Conservation (phyloP, 148 eudicot species). For the Simmondsia chinensis region DNA sequence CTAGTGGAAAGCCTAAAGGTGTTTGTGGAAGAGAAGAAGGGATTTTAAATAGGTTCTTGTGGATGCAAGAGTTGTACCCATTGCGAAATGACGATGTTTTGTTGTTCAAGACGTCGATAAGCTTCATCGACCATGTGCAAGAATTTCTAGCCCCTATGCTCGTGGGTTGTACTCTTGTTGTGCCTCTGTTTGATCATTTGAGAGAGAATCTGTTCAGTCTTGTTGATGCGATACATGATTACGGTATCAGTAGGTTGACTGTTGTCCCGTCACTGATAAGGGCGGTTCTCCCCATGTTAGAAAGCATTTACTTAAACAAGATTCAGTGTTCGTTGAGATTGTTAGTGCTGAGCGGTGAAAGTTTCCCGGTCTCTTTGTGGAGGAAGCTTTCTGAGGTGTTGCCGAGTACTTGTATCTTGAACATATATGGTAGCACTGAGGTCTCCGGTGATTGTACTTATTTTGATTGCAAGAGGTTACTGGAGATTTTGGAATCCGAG, state of each 20-base stretch:
- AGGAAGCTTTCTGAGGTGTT: constrained; percentile 38
- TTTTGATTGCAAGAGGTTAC: constrained; percentile 72
- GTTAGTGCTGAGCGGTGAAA: constrained; percentile 84
- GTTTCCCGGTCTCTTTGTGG: constrained; percentile 54
- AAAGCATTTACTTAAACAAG: constrained; percentile 18
- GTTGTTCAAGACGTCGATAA: constrained; percentile 71
- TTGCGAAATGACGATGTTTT: constrained; percentile 41
- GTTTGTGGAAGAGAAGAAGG: constrained; percentile 88
- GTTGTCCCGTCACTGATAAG: constrained; percentile 84
- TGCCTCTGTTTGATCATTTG: constrained; percentile 55
- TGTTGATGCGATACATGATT: constrained; percentile 54
- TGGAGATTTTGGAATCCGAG: constrained; percentile 42
- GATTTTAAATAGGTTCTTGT: constrained; percentile 64
- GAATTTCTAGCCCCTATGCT: constrained; percentile 80
- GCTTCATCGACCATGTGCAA: constrained; percentile 92
- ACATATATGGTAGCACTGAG: constrained; percentile 94
- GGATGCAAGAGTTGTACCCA: constrained; percentile 85
- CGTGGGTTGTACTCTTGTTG: constrained; percentile 60
- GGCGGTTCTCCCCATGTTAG: constrained; percentile 49
- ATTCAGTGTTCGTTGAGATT: constrained; percentile 41
- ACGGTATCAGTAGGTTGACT: constrained; percentile 53
- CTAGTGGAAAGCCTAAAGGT: constrained; percentile 86
- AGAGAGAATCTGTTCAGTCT: constrained; percentile 45
- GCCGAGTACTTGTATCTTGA: constrained; percentile 59
- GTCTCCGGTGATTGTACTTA: constrained; percentile 92